phyloP scores from a whole-genome alignment of 495 filamentous ascomycete genomes.

The Hypoxylon cercidicola region DNA sequence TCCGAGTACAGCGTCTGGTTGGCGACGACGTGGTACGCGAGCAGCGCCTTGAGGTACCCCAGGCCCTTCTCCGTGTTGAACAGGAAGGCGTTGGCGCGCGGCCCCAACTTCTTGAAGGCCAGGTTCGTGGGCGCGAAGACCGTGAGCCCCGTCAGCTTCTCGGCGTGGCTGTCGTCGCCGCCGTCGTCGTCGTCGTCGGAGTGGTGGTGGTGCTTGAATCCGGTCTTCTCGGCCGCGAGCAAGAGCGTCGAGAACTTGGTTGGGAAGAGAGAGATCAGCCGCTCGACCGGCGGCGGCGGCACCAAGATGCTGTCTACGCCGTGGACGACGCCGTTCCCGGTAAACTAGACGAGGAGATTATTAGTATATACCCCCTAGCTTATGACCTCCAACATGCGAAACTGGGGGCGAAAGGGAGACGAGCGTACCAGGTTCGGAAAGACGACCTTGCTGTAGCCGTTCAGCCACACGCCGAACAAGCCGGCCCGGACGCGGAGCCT shows the following conservation, averaged over 20 bases:
- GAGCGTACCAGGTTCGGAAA: constrained; percentile 70
- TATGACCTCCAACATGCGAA: constrained; percentile 3
- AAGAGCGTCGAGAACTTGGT: constrained; percentile 78
- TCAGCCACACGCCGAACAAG: constrained; percentile 70
- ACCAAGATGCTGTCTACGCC: constrained; percentile 75
- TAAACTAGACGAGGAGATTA: constrained; percentile 54
- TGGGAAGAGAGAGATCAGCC: constrained; percentile 74
- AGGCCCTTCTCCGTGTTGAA: constrained; percentile 73
- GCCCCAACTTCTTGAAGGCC: constrained; percentile 77
- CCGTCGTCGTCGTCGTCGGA: constrained; percentile 4
- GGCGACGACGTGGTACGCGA: constrained; percentile 80
- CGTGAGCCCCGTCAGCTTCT: constrained; percentile 61
- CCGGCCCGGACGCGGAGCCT: constrained; percentile 69
- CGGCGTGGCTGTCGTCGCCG: constrained; percentile 25
- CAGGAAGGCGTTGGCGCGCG: constrained; percentile 76
- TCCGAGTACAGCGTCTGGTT: constrained; percentile 86
- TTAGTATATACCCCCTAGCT: constrained; percentile 20
- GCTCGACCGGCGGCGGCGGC: constrained; percentile 71
- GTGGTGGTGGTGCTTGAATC: constrained; percentile 57
- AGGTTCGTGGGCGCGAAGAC: constrained; percentile 80
- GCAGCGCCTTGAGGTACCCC: constrained; percentile 75
- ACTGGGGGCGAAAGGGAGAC: constrained; percentile 17
- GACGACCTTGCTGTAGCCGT: constrained; percentile 75
- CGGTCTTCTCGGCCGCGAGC: constrained; percentile 75
- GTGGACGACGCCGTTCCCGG: constrained; percentile 83